A percentile compares a stretch with the other conserved stretches of the same genome.
Conservation (phyloP, 495 filamentous ascomycete genomes). For the Physcia stellaris region DNA sequence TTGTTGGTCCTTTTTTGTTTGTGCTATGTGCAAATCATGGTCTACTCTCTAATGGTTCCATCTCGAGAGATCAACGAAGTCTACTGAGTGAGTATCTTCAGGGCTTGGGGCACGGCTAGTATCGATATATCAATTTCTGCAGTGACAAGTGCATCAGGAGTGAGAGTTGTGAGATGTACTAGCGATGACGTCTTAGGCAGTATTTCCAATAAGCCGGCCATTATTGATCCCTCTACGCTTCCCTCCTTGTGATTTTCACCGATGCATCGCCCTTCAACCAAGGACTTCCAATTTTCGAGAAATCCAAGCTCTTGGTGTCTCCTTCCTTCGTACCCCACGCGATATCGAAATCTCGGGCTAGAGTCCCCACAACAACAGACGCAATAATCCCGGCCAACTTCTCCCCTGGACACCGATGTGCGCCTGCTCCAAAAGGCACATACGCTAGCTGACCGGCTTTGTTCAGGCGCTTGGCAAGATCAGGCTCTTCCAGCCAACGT, state of each 20-base stretch:
- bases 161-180: not conserved
- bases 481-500: not conserved
- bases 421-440: not conserved
- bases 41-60: no score
- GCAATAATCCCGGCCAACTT: conserved; percentile 1
- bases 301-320: not conserved
- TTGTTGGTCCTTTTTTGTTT: no score
- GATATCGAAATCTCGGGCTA: not conserved
- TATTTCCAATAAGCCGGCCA: not conserved
- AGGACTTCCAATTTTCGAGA: not conserved
- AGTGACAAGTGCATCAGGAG: no score
- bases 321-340: not conserved
- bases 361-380: not conserved
- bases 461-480: not conserved
- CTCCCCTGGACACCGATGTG: not conserved
- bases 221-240: not conserved
- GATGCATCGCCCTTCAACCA: not conserved
- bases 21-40: no score
- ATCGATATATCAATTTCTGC: no score
- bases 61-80: no score
- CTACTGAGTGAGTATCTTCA: no score
- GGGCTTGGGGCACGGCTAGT: no score
- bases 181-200: not conserved
- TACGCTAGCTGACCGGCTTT: not conserved
- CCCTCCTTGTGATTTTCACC: not conserved